Base-by-base conservation (phyloP, 2,329 filamentous ascomycete species). In the Talaromyces atroroseus region DNA sequence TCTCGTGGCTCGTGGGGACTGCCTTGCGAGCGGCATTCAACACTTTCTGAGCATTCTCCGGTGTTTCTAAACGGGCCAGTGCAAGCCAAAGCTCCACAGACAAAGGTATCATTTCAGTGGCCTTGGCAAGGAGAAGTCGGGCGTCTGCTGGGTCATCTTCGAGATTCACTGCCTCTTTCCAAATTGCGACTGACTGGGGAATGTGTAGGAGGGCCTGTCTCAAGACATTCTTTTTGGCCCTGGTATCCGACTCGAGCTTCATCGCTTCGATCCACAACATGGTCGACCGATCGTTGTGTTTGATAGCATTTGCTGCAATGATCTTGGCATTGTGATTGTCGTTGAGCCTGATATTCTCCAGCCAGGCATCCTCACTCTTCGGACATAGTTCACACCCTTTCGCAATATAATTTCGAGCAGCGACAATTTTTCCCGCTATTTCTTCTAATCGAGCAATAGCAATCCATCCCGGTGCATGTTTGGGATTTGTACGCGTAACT, bases 11-110 rank as follows among this genome's bases (percentile, higher is more conserved):
- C 1, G 91, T 94, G 1, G 94, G 94, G 5, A 95, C 85, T 2
- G 92, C 91, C 75, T 95, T 95, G 61, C 94, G 88, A 32, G 95
- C 95, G 72, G 87, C 92, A 75, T 99, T 99, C 61, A 99, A 82
- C 42, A 99, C 91, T 67, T 92, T 89, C 68, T 96, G 92, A 1
- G 95, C 94, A 65, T 96, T 92, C 63, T 95, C 89, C 0, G 91
- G 89, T 0, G 85, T 88, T 72, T 96, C 92, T 0, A 99, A 80
- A 36, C 91, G 88, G 26, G 94, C 94, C 57, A 97, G 81, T 1
- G 92, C 94, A 47, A 99, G 82, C 94, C 94, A 99, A 1, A 99
- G 77, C 68, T 99, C 95, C 38, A 96, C 87, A 0, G 92, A 96
- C 6, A 95, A 79, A 0, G 92, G 92, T 56, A 99, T 95, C 57